Evolutionary conservation across 2,329 filamentous ascomycete species (phyloP), one percentile per base, ranked within the genome.

Genomic region (Seiridium unicorne): DNA sequence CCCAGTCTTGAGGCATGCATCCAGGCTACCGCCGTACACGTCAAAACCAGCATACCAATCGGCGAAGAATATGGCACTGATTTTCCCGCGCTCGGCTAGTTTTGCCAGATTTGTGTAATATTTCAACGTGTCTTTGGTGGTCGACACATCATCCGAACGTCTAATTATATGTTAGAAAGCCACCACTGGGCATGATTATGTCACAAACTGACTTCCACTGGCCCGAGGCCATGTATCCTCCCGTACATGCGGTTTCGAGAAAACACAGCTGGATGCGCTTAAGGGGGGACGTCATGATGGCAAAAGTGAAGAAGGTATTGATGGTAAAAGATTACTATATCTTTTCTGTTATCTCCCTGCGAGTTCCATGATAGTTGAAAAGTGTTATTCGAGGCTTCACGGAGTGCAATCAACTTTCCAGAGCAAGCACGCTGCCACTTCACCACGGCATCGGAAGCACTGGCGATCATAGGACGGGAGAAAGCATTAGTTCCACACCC

Each of bases 41-140:
- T 60, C 58, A 26, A 57, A 57, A 9, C 58, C 58, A 4, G 40
- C 58, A 36, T 48, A 60, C 51, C 51, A 57, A 53, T 60, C 58
- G 34, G 58, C 58, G n/a, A 60, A 60, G 53, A 60, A 60, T 42
- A 60, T 57, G 40, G 58, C 58, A 18, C 32, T 42, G 35, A 60
- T 57, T 6, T 57, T 57, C 7, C 51, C 58, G 10, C 53, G 32
- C 11, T 60, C 58, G 10, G 58, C 58, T 1, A 60, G 46, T 35
- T 57, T 56, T 6, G 58, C 58, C 32, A 60, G 53, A 44, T 60
- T 36, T 7, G 44, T 49, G 35, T 60, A 60, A n/a, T 60, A 60
- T 13, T 60, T 49, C 4, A 60, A n/a, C n/a, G 42, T 60, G 53
- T 60, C 58, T 40, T 60, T 60, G 1, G 26, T 49, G 11, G 13